These are phyloP conservation scores for Xylariaceae sp. DNA, from an alignment of 2,329 filamentous ascomycete genomes.

Conservation along the genomic window DNA sequence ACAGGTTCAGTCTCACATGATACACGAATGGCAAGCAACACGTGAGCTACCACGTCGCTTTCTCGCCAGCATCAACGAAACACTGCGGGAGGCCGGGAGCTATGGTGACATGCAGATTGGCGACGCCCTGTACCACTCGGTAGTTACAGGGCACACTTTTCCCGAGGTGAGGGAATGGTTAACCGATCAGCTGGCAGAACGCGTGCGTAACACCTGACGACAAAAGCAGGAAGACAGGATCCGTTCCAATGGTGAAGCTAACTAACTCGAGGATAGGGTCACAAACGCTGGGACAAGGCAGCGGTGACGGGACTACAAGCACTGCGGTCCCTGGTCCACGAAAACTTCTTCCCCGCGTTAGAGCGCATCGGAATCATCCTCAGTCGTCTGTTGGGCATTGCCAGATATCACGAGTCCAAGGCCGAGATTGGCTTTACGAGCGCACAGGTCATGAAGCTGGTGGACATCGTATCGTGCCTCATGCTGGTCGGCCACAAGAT, in stretches of 20 bases:
- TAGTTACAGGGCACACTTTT: constrained; percentile 76
- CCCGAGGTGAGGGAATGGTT: constrained; percentile 79
- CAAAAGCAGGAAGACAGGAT: not conserved
- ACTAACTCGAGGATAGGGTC: constrained; percentile 51
- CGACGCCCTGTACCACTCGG: constrained; percentile 75
- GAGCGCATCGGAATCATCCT: constrained; percentile 78
- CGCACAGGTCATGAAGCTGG: constrained; percentile 55
- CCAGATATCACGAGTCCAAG: constrained; percentile 66
- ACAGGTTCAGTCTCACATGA: constrained; percentile 73
- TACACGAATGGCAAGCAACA: constrained; percentile 75
- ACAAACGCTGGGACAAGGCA: constrained; percentile 92
- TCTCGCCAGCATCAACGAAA: constrained; percentile 69
- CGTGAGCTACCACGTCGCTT: constrained; percentile 76
- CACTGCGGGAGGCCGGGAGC: constrained; percentile 57
- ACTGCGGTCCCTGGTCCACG: constrained; percentile 71
- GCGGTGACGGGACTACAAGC: constrained; percentile 72
- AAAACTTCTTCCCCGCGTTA: constrained; percentile 82
- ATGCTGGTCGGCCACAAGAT: constrained; percentile 69
- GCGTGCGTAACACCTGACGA: too few relatives aligned
- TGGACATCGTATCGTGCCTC: constrained; percentile 70
- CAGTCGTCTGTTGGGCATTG: constrained; percentile 76
- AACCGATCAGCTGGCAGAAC: constrained; percentile 72
- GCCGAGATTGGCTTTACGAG: constrained; percentile 62
- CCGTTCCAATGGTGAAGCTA: not conserved
- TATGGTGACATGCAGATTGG: constrained; percentile 59